These are phyloP conservation scores for Colletotrichum sublineola DNA, from an alignment of 2,329 filamentous ascomycete species.

Conservation along the genomic window DNA sequence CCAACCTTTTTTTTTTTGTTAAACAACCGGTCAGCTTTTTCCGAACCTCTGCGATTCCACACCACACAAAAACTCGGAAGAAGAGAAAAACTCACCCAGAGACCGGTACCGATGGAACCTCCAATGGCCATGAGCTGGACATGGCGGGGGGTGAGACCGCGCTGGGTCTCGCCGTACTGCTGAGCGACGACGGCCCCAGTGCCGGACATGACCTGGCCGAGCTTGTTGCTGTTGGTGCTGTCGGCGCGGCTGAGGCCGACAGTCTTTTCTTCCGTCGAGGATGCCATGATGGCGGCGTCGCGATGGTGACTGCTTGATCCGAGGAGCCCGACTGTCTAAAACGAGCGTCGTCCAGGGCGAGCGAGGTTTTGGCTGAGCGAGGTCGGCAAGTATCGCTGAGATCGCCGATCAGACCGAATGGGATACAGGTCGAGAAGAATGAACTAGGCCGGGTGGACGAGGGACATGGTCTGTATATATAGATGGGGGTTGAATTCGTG, in stretches of 20 bases:
- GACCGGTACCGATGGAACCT: conserved; percentile 61
- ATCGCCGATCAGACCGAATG: conserved; percentile 24
- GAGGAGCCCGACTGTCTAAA: conserved; percentile 7
- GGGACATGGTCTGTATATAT: conserved; percentile 22
- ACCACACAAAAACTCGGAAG: no score
- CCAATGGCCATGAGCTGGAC: conserved; percentile 65
- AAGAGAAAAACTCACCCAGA: conserved; percentile 50
- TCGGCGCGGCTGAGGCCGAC: conserved; percentile 39
- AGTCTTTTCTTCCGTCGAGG: conserved; percentile 37
- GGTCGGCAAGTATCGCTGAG: conserved; percentile 23
- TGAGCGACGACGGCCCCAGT: conserved; percentile 31
- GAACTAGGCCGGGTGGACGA: neutral
- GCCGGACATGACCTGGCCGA: conserved; percentile 37
- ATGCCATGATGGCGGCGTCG: conserved; percentile 31
- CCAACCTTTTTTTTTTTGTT: conserved; percentile 49
- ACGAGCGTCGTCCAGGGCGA: conserved; percentile 8
- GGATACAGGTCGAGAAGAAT: conserved; percentile 7
- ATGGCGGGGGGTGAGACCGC: conserved; percentile 55
- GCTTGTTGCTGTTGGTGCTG: conserved; percentile 39
- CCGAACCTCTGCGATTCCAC: neutral
- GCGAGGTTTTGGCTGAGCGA: neutral
- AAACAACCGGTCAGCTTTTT: neutral
- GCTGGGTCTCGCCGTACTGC: conserved; percentile 51
- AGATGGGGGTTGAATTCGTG: conserved; percentile 5
- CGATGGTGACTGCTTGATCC: neutral